Conservation (phyloP, 1,284 basidiomycete genomes). For the Athelia sp. region DNA sequence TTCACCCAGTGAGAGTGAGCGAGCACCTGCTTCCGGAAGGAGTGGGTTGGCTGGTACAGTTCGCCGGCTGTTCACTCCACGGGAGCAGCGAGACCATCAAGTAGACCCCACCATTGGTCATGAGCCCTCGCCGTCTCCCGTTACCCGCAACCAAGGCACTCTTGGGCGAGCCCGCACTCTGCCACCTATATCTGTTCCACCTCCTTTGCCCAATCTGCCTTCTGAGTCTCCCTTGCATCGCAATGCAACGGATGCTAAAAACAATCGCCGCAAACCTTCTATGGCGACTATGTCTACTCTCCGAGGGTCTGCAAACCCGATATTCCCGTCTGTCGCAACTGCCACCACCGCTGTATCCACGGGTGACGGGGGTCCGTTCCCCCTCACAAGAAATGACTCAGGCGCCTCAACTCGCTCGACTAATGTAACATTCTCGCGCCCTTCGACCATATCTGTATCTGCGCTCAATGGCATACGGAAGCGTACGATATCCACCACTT, state of each 20-base stretch:
- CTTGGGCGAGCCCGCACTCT: constrained; percentile 35
- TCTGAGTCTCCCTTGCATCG: constrained; percentile 45
- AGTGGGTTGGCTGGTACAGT: constrained; percentile 8
- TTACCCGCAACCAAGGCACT: constrained; percentile 31
- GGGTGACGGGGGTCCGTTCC: constrained; percentile 31
- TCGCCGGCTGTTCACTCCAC: constrained; percentile 47
- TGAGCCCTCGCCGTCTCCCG: constrained; percentile 66
- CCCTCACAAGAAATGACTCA: constrained; percentile 40
- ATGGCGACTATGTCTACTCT: constrained; percentile 46
- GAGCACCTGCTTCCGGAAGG: constrained; percentile 20
- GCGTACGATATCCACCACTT: constrained; percentile 31
- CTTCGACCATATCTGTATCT: constrained; percentile 45
- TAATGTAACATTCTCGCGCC: constrained; percentile 57
- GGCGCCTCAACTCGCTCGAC: constrained; percentile 33
- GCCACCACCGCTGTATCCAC: constrained; percentile 67
- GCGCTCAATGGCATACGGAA: constrained; percentile 48
- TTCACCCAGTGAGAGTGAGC: constrained; percentile 22
- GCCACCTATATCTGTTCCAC: constrained; percentile 46
- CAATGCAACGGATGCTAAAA: constrained; percentile 23
- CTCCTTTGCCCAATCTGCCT: constrained; percentile 53
- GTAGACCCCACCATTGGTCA: constrained; percentile 21
- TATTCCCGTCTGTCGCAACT: constrained; percentile 41
- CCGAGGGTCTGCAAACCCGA: constrained; percentile 35
- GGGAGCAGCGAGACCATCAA: constrained; percentile 42
- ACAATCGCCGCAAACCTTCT: constrained; percentile 41